These are phyloP conservation scores for Aureobasidium subglaciale DNA, from an alignment of 2,329 filamentous ascomycete species.

Conservation along the genomic window DNA sequence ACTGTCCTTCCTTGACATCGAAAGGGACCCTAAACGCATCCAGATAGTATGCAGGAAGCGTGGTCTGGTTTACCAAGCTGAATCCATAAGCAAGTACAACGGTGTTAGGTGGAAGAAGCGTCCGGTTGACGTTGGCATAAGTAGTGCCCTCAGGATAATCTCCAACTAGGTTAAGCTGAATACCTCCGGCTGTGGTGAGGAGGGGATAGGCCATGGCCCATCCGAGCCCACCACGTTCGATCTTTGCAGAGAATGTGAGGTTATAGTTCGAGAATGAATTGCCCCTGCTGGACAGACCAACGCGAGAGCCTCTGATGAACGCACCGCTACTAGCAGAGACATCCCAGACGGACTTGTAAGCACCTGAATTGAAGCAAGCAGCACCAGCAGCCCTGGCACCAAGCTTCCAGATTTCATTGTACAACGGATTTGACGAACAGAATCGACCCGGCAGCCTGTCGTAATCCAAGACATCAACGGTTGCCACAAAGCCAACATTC, in stretches of 20 bases:
- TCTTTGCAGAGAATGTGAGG: conserved; percentile 33
- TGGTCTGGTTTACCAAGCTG: conserved; percentile 33
- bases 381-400: conserved; percentile 30
- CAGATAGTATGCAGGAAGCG: conserved; percentile 23
- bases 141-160: conserved; percentile 16
- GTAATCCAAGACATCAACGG: conserved; percentile 21
- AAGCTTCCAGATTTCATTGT: conserved; percentile 34
- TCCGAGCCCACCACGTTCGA: conserved; percentile 32
- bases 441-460: conserved; percentile 28
- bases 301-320: conserved; percentile 30
- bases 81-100: conserved; percentile 31
- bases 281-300: conserved; percentile 24
- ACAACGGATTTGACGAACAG: conserved; percentile 24
- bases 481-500: conserved; percentile 27
- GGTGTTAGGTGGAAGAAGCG: conserved; percentile 30
- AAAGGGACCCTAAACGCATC: conserved; percentile 25
- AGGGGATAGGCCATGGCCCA: conserved; percentile 30
- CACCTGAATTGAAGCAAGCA: conserved; percentile 33
- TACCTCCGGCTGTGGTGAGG: conserved; percentile 22
- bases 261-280: conserved; percentile 30
- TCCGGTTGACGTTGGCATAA: conserved; percentile 31
- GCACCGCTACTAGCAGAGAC: conserved; percentile 29
- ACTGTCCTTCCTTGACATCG: conserved; percentile 28
- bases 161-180: conserved; percentile 20
- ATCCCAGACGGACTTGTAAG: conserved; percentile 34